Evolutionary conservation across 2,329 filamentous ascomycete species (phyloP), one percentile per base, ranked within the genome.

Genomic region (Magnaporthiopsis poae): DNA sequence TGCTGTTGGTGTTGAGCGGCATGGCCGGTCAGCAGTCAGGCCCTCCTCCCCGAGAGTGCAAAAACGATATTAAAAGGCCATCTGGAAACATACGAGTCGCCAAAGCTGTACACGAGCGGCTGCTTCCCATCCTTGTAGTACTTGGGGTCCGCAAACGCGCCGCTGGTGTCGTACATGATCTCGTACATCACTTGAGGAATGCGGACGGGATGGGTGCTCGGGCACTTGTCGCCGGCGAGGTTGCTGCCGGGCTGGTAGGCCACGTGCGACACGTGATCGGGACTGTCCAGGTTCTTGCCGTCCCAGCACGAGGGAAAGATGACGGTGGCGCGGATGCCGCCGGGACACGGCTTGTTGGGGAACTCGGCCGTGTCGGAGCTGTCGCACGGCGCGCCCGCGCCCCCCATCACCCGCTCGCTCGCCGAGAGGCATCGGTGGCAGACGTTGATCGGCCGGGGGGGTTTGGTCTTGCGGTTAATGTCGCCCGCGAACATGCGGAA

Each of bases 401-500:
- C 64, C 1, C 52, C 65, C 33, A 61, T 56, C 27, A 25, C 60
- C 27, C 59, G 64, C 4, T 65, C 64, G 1, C 15, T 60, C 18
- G 33, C 31, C 29, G n/a, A 9, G 1, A 60, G 52, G 56, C 64
- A 65, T 13, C 64, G 64, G 56, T 65, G 59, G 39, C 64, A 65
- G 46, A 65, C 36, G 56, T 31, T 12, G 21, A 60, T 5, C 29
- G 86, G 64, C 76, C 82, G 70, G 64, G 77, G 77, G 61, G 78
- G 77, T 60, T 75, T 71, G 60, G 80, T 81, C 68, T 86, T 82
- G 69, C 80, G 78, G 67, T 73, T 77, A 0, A 83, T 78, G 70
- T 87, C 80, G 46, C 88, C 88, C 5, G 86, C 85, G 39, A 90
- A 65, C 86, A 90, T 90, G 65, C 86, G 84, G 71, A 90, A 86